phyloP scores from a whole-genome alignment of 139 green algal species.

The Ettlia oleoabundans region DNA sequence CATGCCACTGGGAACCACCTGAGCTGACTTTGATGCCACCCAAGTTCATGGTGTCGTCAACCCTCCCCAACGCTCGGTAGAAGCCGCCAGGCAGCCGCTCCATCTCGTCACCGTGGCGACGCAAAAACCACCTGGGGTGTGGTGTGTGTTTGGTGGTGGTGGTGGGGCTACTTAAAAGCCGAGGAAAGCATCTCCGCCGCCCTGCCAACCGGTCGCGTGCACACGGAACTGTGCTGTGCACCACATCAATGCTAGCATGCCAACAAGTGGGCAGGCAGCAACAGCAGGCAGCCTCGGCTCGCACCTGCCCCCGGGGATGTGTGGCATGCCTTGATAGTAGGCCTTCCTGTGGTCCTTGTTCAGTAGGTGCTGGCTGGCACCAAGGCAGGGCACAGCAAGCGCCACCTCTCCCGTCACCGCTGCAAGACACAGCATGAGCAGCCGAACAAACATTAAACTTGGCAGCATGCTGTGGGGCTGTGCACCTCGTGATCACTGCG shows the following conservation, averaged over 20 bases:
- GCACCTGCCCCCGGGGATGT: not conserved
- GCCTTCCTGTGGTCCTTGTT: constrained; percentile 83
- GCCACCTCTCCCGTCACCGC: constrained; percentile 67
- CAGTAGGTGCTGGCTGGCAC: constrained; percentile 82
- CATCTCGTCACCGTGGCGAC: constrained; percentile 92
- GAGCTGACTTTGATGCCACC: constrained; percentile 84
- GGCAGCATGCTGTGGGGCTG: no score
- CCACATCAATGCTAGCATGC: no score
- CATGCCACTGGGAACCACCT: not conserved
- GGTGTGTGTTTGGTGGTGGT: no score
- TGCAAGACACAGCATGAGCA: not conserved
- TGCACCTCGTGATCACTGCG: no score
- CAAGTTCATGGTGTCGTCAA: constrained; percentile 99
- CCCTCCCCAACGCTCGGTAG: constrained; percentile 77
- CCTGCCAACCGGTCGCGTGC: no score
- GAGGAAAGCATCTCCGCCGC: no score
- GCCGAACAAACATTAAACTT: not conserved
- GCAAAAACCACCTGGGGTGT: constrained; percentile 67
- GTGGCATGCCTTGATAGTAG: constrained; percentile 93
- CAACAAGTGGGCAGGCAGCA: no score
- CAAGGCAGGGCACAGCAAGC: constrained; percentile 78
- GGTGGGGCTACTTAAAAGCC: no score
- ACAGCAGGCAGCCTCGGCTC: no score
- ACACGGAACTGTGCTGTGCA: no score
- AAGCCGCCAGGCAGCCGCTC: constrained; percentile 64